Evolutionary conservation across 2,329 filamentous ascomycete genomes (phyloP).

Genomic region (Ceratocystis cubensis): DNA sequence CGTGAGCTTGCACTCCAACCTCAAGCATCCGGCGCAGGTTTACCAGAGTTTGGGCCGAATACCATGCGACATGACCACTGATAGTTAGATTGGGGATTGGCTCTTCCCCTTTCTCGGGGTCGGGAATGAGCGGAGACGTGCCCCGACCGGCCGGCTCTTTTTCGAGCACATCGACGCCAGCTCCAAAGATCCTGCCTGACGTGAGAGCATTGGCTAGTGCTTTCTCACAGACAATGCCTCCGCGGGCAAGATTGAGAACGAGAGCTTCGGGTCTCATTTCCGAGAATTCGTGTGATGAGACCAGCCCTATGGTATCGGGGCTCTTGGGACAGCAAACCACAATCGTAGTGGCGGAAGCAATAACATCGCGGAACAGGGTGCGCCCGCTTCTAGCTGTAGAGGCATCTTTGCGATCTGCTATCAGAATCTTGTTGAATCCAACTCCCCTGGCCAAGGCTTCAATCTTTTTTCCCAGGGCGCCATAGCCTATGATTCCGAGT

Average conservation of each 20-base stretch:
- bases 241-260: slow-evolving; percentile 27
- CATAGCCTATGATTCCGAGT: slow-evolving; percentile 26
- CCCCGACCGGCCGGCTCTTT: slow-evolving; percentile 23
- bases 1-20: slow-evolving; percentile 9
- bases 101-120: slow-evolving; percentile 4
- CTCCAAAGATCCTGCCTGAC: slow-evolving; percentile 27
- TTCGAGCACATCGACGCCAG: slow-evolving; percentile 29
- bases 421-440: slow-evolving; percentile 23
- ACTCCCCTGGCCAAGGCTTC: slow-evolving; percentile 23
- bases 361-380: slow-evolving; percentile 23
- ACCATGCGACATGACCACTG: slow-evolving; percentile 18
- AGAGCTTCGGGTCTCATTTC: slow-evolving; percentile 25
- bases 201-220: slow-evolving; percentile 28
- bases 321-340: slow-evolving; percentile 25
- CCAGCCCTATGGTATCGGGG: slow-evolving; percentile 22
- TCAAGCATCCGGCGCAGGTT: slow-evolving; percentile 11
- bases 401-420: slow-evolving; percentile 24
- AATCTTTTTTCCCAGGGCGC: slow-evolving; percentile 24
- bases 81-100: slow-evolving; percentile 15
- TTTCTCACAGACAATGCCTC: slow-evolving; percentile 29
- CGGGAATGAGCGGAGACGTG: slow-evolving; percentile 18
- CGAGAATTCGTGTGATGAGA: slow-evolving; percentile 22
- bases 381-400: slow-evolving; percentile 13
- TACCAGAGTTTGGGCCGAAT: slow-evolving; percentile 10
- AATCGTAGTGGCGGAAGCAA: slow-evolving; percentile 24